Conservation (phyloP, 768 basidiomycete species). For the Cystobasidium ongulense region DNA sequence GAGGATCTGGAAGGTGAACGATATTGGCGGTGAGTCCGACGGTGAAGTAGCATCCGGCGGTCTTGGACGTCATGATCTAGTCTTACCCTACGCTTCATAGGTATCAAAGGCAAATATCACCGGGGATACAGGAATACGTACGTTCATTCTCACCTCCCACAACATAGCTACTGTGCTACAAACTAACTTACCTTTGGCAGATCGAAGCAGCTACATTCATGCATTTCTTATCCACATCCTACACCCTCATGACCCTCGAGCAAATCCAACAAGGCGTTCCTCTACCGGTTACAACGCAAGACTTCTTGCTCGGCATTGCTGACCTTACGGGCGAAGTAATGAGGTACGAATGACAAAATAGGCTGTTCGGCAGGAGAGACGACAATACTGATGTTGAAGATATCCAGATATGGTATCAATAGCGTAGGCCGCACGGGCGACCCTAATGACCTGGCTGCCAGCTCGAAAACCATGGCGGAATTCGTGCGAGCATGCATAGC, state of each 20-base stretch:
- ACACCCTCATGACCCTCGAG: constrained; percentile 53
- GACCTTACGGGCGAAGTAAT: constrained; percentile 96
- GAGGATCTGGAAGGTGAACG: constrained; percentile 59
- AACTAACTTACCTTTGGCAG: constrained; percentile 21
- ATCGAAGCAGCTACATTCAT: constrained; percentile 87
- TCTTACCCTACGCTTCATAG: not conserved
- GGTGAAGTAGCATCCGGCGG: not conserved
- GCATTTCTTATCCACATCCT: constrained; percentile 59
- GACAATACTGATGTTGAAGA: not conserved
- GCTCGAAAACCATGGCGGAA: constrained; percentile 21
- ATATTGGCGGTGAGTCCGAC: constrained; percentile 61
- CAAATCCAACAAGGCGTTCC: not conserved
- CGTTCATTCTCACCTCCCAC: not conserved
- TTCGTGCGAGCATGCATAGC: constrained; percentile 23
- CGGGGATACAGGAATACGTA: constrained; percentile 74
- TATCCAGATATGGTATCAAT: constrained; percentile 27
- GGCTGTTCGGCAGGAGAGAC: not conserved
- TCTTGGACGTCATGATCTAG: not conserved
- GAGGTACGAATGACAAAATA: constrained; percentile 76
- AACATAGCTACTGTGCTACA: not conserved
- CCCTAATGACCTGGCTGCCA: constrained; percentile 15
- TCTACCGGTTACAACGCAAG: constrained; percentile 49
- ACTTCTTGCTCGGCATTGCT: constrained; percentile 84
- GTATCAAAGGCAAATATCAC: constrained; percentile 44
- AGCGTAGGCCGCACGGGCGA: constrained; percentile 24